Evolutionary conservation across 2,329 filamentous ascomycete species (phyloP), one percentile per base, ranked within the genome.

Genomic region (Penicillium sp.): DNA sequence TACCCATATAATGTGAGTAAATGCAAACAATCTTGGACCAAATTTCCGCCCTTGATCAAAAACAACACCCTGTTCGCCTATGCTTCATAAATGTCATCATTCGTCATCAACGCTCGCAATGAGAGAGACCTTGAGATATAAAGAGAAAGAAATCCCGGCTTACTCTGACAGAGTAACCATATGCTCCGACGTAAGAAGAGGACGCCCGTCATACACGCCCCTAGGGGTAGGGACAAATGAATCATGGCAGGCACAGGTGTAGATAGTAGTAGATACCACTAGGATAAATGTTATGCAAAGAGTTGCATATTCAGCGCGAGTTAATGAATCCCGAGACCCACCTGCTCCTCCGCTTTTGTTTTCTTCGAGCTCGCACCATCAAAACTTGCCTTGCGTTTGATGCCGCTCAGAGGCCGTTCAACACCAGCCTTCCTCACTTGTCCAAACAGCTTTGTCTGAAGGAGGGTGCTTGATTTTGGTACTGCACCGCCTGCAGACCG

Each of bases 391-490:
- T 79, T 79, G 62, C 79, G 76, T 71, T 82, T 82, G 35, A 71
- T 65, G 46, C 62, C 61, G 61, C 52, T 56, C 45, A 64, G 41
- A 50, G 68, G 60, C 23, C 76, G 74, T 7, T 81, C 78, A 58
- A 79, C 71, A 48, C 80, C 79, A 15, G 80, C 73, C 74, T 90
- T 90, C 68, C 82, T 86, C 30, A 89, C 82, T 41, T 85, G 81
- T 0, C 86, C 87, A 70, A 88, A 89, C 5, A 90, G 75, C 72
- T 87, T 90, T 45, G 83, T 83, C 72, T 90, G 88, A n/a, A 86
- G 78, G 41, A 83, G 65, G 56, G 77, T 78, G 72, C 76, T 84
- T 66, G 70, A 79, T 68, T 75, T 80, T 62, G 75, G 78, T 68
- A 74, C 78, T 62, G 74, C 77, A 62, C 71, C 79, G 67, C 67